Evolutionary conservation across 1,139 yeast species (phyloP), one percentile per base, ranked within the genome.

Genomic region (Yamadazyma membranifaciens): DNA sequence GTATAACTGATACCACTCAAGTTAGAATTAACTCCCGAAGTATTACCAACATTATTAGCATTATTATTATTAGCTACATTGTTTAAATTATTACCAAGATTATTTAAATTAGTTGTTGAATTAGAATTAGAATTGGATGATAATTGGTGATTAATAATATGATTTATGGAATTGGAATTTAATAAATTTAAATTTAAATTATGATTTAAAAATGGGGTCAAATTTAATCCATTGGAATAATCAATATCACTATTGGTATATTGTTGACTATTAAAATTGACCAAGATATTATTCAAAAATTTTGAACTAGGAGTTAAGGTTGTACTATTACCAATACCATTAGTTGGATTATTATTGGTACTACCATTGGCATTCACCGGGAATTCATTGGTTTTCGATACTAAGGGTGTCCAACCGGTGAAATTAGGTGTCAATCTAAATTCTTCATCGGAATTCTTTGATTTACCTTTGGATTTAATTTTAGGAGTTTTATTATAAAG

Each of bases 381-480:
- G 11, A 11, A 25, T 45, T 55, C 62, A 44, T 67, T 56, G 2
- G 75, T 68, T 39, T 68, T 69, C 9, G 70, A 62, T 5, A 70
- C 62, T 12, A 70, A 53, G 3, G 77, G 77, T 5, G 77, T 70
- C 76, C 76, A 71, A 1, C 75, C 74, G 2, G 69, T 54, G 39
- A 65, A 49, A 38, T 54, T 56, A 3, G 62, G 61, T 1, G 68
- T 65, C 7, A 20, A 7, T 20, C 24, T 20, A 20, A 20, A 20
- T 20, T 20, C 24, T n/a, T 12, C 24, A n/a, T 31, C 16, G 14
- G 16, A n/a, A 4, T 14, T 31, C 15, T 32, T 17, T 10, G 34
- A 14, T 4, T 4, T n/a, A 16, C 7, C 27, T n/a, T 44, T 48
- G n/a, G 49, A 48, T 9, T 46, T 50, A 12, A 37, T 15, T 20